Conservation (phyloP, 768 basidiomycete genomes). For the Baorangia bicolor region DNA sequence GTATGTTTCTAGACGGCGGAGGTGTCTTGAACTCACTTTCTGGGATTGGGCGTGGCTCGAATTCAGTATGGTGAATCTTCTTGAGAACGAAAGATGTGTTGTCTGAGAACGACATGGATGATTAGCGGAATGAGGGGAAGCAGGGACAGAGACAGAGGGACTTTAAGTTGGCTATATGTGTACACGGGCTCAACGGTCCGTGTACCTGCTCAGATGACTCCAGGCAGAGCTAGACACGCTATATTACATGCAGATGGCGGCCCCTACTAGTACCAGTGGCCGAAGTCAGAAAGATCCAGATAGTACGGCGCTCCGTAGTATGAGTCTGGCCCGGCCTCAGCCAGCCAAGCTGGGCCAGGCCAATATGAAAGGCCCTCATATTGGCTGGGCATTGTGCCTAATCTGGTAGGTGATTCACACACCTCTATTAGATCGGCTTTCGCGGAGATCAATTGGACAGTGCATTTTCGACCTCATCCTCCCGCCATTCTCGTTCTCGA, state of each 20-base stretch:
- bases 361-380: too few relatives aligned
- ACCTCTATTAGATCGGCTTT: too few relatives aligned
- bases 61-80: constrained; percentile 62
- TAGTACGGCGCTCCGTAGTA: too few relatives aligned
- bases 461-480: too few relatives aligned
- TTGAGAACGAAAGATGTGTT: constrained; percentile 81
- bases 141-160: neutral
- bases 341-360: too few relatives aligned
- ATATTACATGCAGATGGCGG: neutral
- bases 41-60: constrained; percentile 75
- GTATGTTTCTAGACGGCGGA: neutral
- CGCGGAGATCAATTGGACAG: too few relatives aligned
- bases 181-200: constrained; percentile 9
- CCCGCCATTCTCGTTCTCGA: too few relatives aligned
- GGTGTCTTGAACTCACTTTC: constrained; percentile 44
- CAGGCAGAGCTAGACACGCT: neutral
- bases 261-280: too few relatives aligned
- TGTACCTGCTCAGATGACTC: neutral
- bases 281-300: too few relatives aligned
- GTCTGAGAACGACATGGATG: constrained; percentile 49
- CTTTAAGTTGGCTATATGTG: neutral
- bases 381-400: too few relatives aligned
- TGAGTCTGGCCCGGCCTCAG: too few relatives aligned
- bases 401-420: too few relatives aligned
- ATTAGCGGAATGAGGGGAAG: neutral